These are phyloP conservation scores for Penicillium atrosanguineum DNA, from an alignment of 495 filamentous ascomycete genomes.

Conservation along the genomic window DNA sequence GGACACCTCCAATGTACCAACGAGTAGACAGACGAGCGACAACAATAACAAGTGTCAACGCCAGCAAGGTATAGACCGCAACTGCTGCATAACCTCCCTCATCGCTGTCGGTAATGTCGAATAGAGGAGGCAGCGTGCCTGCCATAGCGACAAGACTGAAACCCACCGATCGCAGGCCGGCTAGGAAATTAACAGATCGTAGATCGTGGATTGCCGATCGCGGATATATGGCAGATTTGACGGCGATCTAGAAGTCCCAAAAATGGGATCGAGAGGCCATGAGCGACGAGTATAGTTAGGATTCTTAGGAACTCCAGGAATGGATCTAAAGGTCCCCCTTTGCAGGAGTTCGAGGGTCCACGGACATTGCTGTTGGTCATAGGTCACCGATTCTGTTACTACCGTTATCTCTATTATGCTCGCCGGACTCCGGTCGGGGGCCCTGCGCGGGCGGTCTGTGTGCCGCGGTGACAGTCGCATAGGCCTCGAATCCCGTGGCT, in stretches of 20 bases:
- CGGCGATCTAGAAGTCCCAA: not conserved
- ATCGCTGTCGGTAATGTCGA: slow-evolving; percentile 27
- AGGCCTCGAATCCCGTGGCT: not conserved
- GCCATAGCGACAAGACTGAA: slow-evolving; percentile 11
- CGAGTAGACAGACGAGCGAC: slow-evolving; percentile 23
- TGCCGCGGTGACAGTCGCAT: not conserved
- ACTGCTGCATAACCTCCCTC: slow-evolving; percentile 29
- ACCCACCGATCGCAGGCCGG: not conserved
- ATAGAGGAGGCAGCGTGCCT: slow-evolving; percentile 29
- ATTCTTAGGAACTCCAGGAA: not conserved
- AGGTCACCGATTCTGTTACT: not conserved
- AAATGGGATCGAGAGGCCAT: not conserved
- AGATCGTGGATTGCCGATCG: slow-evolving; percentile 6
- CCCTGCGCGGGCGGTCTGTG: slow-evolving; percentile 1
- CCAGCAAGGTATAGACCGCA: slow-evolving; percentile 24
- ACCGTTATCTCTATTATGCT: not conserved
- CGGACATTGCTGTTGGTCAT: not conserved
- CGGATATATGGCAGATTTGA: not conserved
- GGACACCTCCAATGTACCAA: slow-evolving; percentile 26
- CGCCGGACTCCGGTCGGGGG: not conserved
- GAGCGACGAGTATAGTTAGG: not conserved
- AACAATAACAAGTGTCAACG: slow-evolving; percentile 20
- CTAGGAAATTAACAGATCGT: slow-evolving; percentile 9
- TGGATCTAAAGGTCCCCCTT: not conserved
- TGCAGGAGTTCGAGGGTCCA: too few relatives aligned